Evolutionary conservation across 116 monocot species (phyloP).

Genomic region (Zostera marina): DNA sequence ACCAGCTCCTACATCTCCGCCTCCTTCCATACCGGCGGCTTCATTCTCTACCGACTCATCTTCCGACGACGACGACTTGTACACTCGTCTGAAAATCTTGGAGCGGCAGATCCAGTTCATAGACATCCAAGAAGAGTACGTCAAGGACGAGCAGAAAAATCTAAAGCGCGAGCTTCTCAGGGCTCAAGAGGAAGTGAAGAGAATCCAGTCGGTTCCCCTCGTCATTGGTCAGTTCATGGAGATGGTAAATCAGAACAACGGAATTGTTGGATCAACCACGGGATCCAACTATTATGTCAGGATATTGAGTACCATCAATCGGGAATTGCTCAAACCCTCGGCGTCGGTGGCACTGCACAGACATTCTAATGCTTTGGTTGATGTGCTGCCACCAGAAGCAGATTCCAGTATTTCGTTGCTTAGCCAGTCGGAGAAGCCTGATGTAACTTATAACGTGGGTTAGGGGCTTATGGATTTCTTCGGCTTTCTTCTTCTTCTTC

Average conservation of each 20-base stretch:
- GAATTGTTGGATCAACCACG: conserved; percentile 95
- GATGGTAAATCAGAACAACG: conserved; percentile 97
- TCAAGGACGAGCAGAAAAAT: conserved; percentile 93
- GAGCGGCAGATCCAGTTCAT: neutral
- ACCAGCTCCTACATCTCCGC: no score
- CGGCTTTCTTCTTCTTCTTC: neutral
- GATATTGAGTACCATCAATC: conserved; percentile 83
- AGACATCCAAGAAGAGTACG: conserved; percentile 5
- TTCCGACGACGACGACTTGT: neutral
- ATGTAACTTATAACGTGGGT: conserved; percentile 83
- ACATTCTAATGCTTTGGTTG: conserved; percentile 89
- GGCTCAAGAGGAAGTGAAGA: conserved; percentile 97
- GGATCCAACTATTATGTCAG: conserved; percentile 91
- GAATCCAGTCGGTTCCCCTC: conserved; percentile 84
- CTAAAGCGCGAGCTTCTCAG: conserved; percentile 85
- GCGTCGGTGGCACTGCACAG: conserved; percentile 92
- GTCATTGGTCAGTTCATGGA: conserved; percentile 98
- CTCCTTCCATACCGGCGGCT: no score
- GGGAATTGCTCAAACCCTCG: conserved; percentile 85
- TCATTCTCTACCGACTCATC: no score
- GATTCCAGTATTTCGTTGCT: conserved; percentile 92
- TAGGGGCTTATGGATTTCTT: neutral
- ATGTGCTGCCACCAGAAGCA: conserved; percentile 91
- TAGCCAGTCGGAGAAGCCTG: conserved; percentile 86
- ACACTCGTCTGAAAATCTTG: neutral